phyloP scores from a whole-genome alignment of 164 flowering plant species.

The Macadamia tetraphylla region DNA sequence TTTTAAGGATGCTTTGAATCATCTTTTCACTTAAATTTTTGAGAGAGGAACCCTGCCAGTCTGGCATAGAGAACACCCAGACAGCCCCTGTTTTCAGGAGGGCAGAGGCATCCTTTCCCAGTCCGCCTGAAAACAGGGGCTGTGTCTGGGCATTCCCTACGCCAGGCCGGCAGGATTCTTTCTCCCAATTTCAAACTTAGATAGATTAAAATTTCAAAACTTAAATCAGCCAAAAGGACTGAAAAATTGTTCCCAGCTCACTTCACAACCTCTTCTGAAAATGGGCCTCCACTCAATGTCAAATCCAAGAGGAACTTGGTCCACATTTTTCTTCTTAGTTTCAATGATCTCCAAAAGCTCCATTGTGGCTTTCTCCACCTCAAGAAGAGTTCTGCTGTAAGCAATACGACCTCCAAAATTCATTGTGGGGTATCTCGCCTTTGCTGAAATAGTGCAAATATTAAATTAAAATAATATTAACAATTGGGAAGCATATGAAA shows the following conservation, averaged over 20 bases:
- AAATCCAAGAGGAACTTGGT: conserved; percentile 49
- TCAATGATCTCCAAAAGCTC: conserved; percentile 45
- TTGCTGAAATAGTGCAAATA: conserved; percentile 20
- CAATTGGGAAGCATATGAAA: not conserved
- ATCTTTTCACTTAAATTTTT: too few species aligned
- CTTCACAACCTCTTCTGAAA: conserved; percentile 49
- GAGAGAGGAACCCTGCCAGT: too few species aligned
- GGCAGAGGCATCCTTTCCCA: too few species aligned
- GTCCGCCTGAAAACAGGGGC: too few species aligned
- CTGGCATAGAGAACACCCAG: too few species aligned
- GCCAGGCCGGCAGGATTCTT: too few species aligned
- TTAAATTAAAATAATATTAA: not conserved
- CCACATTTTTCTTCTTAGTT: conserved; percentile 33
- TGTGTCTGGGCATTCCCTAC: too few species aligned
- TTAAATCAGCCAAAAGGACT: not conserved
- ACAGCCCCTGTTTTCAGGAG: too few species aligned
- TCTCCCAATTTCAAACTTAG: too few species aligned
- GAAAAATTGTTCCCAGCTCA: not conserved
- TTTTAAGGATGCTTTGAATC: too few species aligned
- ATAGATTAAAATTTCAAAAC: not conserved
- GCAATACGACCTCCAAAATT: conserved; percentile 49
- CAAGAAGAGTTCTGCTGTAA: conserved; percentile 49
- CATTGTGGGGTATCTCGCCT: conserved; percentile 31
- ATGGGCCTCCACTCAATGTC: conserved; percentile 88
- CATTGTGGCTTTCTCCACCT: conserved; percentile 56